Evolutionary conservation across 371 early-diverging fungal species (phyloP), one percentile per base, ranked within the genome.

Genomic region (Syncephalis plumigaleata): DNA sequence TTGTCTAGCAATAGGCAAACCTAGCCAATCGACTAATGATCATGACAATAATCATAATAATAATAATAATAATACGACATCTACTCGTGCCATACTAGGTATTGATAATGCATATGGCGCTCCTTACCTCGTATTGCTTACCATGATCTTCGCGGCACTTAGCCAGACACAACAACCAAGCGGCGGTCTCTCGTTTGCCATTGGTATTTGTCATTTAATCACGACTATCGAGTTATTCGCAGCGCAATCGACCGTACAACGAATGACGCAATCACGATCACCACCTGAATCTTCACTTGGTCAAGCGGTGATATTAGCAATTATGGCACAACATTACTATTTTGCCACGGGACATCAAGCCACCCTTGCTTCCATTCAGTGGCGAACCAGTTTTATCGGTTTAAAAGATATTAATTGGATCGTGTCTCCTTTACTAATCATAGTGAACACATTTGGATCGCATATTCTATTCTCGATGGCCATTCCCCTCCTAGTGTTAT

Each of bases 341-440:
- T 93, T 91, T 60, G 67, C 77, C 4, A 88, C 94, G 0, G 90
- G 87, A 4, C 94, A 96, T 56, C 96, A 96, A 59, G 75, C 79
- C 40, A 84, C 84, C 1, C 65, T 91, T 37, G 70, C 84, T 2
- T 77, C 87, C n/a, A 71, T 93, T 21, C 89, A 90, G 45, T 93
- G 89, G 89, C 74, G 78, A 23, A 70, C 82, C 0, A 89, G 83
- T 0, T 88, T 90, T 60, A 65, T 91, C 42, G 96, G 94, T 0
- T 65, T 92, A 31, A 60, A 65, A 13, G 71, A 75, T 13, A 70
- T 84, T 62, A 73, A 78, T 49, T 77, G 72, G 51, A 58, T 75
- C 9, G 58, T 82, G 9, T 79, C 83, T 11, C 84, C 81, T 16
- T 52, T 73, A 5, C 63, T 87, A 39, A 77, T 95, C n/a, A 58